Evolutionary conservation across 805 yeast species (phyloP).

Genomic region (Priceomyces fermenticarens): DNA sequence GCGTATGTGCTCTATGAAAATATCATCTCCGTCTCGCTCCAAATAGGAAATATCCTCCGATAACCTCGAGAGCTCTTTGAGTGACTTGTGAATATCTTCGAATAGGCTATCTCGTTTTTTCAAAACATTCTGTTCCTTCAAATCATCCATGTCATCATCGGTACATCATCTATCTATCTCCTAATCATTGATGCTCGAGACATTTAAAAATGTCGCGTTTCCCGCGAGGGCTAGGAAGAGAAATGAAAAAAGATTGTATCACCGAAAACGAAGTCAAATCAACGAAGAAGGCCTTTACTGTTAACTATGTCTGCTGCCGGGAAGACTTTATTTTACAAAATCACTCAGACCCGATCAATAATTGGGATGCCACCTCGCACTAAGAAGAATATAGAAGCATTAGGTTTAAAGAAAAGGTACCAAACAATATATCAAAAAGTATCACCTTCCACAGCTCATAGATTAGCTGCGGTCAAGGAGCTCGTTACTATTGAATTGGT

Average conservation of each 20-base stretch:
- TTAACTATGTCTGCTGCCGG: conserved; percentile 10
- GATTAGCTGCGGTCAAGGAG: conserved; percentile 79
- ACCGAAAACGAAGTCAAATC: background rate
- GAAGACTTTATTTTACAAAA: conserved; percentile 41
- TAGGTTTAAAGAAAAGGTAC: conserved; percentile 77
- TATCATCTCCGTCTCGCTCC: conserved; percentile 7
- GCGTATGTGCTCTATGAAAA: conserved; percentile 5
- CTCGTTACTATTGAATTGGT: conserved; percentile 77
- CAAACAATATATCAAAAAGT: conserved; percentile 70
- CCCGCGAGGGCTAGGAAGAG: too few relatives aligned
- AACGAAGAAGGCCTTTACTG: background rate
- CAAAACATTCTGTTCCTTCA: conserved; percentile 8
- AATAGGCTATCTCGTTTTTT: conserved; percentile 16
- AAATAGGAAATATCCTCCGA: background rate
- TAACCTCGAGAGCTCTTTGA: conserved; percentile 1
- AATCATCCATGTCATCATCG: conserved; percentile 10
- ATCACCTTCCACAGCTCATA: conserved; percentile 80
- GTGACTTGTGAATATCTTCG: conserved; percentile 5
- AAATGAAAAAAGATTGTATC: too few relatives aligned
- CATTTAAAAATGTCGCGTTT: background rate
- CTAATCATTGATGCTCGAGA: background rate
- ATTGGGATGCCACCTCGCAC: conserved; percentile 77
- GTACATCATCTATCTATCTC: background rate
- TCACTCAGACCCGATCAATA: conserved; percentile 76
- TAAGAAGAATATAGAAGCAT: conserved; percentile 60